Conservation (phyloP, 106 monocot genomes). For the Ottelia alismoides region DNA sequence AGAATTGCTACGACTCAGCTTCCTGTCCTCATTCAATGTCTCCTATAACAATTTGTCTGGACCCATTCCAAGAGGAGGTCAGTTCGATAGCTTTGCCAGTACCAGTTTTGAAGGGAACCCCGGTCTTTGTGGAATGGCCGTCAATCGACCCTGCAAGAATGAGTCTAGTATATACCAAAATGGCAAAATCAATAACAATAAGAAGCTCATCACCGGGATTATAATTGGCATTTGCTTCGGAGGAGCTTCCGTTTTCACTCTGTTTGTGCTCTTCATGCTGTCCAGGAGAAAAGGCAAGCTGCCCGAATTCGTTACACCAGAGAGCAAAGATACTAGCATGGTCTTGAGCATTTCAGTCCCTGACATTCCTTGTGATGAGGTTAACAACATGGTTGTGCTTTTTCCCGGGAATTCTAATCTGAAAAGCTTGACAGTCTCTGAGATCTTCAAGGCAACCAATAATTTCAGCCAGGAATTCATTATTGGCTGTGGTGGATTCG, state of each 20-base stretch:
- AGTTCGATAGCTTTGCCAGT: conserved; percentile 49
- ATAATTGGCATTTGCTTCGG: conserved; percentile 37
- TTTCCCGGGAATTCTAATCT: conserved; percentile 43
- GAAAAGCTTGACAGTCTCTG: conserved; percentile 23
- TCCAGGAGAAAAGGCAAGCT: background rate
- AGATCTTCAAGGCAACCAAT: conserved; percentile 38
- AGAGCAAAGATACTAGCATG: background rate
- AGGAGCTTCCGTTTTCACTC: conserved; percentile 3
- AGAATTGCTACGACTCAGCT: conserved; percentile 10
- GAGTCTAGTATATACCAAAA: no score
- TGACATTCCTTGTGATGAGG: background rate
- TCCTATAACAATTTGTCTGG: conserved; percentile 22
- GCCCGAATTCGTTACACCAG: background rate
- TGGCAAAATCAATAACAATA: conserved; percentile 17
- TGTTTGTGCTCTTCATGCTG: background rate
- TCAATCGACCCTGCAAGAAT: conserved; percentile 18
- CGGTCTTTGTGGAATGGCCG: conserved; percentile 37
- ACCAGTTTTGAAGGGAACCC: conserved; percentile 67
- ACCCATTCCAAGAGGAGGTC: conserved; percentile 23
- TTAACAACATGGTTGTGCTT: conserved; percentile 16
- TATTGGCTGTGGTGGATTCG: conserved; percentile 64
- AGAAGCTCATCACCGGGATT: conserved; percentile 13
- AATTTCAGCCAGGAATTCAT: conserved; percentile 41
- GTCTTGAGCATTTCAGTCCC: background rate
- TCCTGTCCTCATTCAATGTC: conserved; percentile 24